Evolutionary conservation across 768 basidiomycete species (phyloP).

Genomic region (Trametes cinnabarina): DNA sequence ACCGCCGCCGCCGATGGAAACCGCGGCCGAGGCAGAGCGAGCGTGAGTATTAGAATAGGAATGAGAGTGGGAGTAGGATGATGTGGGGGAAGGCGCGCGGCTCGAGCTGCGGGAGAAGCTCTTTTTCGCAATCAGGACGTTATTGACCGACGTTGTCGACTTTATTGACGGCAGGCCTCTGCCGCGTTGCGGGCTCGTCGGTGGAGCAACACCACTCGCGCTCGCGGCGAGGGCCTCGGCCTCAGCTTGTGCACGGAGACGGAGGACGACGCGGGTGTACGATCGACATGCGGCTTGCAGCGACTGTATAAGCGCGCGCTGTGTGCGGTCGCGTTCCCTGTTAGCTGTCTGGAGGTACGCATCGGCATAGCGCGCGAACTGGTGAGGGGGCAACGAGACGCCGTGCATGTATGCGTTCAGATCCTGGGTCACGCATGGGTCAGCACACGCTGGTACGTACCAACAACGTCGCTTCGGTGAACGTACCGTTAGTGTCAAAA

Average conservation of each 20-base stretch:
- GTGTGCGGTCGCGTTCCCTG: slow-evolving; percentile 35
- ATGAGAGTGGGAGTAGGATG: slow-evolving; percentile 45
- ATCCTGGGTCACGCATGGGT: slow-evolving; percentile 52
- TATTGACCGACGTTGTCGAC: slow-evolving; percentile 14
- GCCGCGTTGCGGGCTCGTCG: slow-evolving; percentile 12
- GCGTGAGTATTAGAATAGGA: neutral
- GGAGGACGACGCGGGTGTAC: slow-evolving; percentile 76
- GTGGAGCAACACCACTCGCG: neutral
- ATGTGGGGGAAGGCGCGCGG: slow-evolving; percentile 67
- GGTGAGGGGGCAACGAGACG: slow-evolving; percentile 71
- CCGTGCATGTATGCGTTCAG: slow-evolving; percentile 78
- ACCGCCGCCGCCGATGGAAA: slow-evolving; percentile 5
- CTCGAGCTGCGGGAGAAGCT: slow-evolving; percentile 47
- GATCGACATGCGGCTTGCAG: slow-evolving; percentile 66
- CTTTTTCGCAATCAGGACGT: slow-evolving; percentile 7
- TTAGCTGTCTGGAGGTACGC: slow-evolving; percentile 54
- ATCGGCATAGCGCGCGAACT: slow-evolving; percentile 61
- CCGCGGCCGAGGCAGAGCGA: neutral
- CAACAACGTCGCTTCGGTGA: too few species aligned
- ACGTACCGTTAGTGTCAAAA: slow-evolving; percentile 61
- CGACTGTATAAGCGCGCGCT: slow-evolving; percentile 43
- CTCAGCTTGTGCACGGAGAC: slow-evolving; percentile 78
- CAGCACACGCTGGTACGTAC: neutral
- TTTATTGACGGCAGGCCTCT: neutral
- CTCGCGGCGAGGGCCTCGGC: slow-evolving; percentile 39